phyloP scores from a whole-genome alignment of 2,329 filamentous ascomycete species.

The Neophaeococcomyces mojaviensis region DNA sequence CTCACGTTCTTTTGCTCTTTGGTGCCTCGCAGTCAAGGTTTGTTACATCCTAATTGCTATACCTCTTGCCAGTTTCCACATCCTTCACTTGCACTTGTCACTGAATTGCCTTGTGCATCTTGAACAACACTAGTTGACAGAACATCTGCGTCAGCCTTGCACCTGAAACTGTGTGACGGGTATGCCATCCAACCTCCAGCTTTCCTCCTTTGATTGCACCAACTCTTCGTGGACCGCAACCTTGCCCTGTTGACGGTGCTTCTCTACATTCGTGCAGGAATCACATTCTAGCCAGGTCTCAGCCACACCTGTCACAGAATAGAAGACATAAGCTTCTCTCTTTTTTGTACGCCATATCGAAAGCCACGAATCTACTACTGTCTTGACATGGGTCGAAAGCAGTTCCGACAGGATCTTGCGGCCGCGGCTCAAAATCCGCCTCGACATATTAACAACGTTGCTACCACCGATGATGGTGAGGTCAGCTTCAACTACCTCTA shows the following conservation, averaged over 20 bases:
- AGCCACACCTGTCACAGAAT: not conserved
- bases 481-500: constrained; percentile 54
- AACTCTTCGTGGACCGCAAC: not conserved
- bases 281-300: too few species aligned
- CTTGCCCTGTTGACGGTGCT: not conserved
- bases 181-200: too few species aligned
- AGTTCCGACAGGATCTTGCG: constrained; percentile 55
- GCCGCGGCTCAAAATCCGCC: constrained; percentile 33
- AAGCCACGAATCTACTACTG: too few species aligned
- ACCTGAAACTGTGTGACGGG: too few species aligned
- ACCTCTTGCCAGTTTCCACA: too few species aligned
- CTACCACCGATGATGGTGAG: constrained; percentile 62
- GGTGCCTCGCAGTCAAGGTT: too few species aligned
- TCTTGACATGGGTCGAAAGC: constrained; percentile 56
- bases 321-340: too few species aligned
- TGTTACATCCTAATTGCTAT: too few species aligned
- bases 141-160: too few species aligned
- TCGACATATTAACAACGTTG: constrained; percentile 47
- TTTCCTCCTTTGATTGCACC: not conserved
- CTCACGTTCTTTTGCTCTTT: too few species aligned
- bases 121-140: too few species aligned
- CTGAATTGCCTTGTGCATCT: not conserved
- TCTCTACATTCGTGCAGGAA: not conserved
- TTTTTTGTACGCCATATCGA: too few species aligned
- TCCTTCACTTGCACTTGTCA: not conserved